These are phyloP conservation scores for Xerocomus spinulosus DNA, from an alignment of 768 basidiomycete species.

Conservation along the genomic window DNA sequence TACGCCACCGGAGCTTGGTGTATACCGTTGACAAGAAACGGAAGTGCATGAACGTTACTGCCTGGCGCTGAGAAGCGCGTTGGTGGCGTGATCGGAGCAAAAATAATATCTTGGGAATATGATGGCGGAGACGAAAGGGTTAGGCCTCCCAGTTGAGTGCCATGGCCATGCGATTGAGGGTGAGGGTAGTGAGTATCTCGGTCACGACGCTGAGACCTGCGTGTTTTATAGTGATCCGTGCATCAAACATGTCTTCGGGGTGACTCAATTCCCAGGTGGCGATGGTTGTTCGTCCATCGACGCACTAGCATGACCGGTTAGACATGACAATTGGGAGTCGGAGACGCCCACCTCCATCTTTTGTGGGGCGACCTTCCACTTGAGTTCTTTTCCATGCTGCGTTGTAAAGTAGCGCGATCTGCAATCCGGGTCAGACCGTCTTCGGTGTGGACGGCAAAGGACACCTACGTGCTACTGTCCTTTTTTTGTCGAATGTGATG, in stretches of 20 bases:
- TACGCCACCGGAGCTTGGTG: constrained; percentile 3
- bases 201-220: constrained; percentile 61
- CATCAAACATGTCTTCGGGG: constrained; percentile 53
- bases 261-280: constrained; percentile 66
- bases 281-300: constrained; percentile 55
- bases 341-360: constrained; percentile 59
- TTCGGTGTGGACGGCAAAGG: not conserved
- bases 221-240: constrained; percentile 54
- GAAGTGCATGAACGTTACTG: constrained; percentile 1
- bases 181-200: constrained; percentile 72
- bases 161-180: constrained; percentile 67
- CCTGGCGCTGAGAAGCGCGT: constrained; percentile 2
- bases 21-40: not conserved
- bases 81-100: constrained; percentile 3
- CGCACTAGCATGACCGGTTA: constrained; percentile 41
- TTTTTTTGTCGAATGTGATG: constrained; percentile 53
- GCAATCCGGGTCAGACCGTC: not conserved
- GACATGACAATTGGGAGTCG: not conserved
- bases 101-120: not conserved
- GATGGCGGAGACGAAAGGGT: constrained; percentile 1
- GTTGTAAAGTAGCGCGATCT: constrained; percentile 75
- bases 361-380: constrained; percentile 63
- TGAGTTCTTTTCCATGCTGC: constrained; percentile 64
- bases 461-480: constrained; percentile 58
- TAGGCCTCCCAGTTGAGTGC: constrained; percentile 47